Percentiles rank a stretch among this genome's conserved stretches.
Conservation (phyloP, 2,329 filamentous ascomycete species). For the Byssothecium circinans region DNA sequence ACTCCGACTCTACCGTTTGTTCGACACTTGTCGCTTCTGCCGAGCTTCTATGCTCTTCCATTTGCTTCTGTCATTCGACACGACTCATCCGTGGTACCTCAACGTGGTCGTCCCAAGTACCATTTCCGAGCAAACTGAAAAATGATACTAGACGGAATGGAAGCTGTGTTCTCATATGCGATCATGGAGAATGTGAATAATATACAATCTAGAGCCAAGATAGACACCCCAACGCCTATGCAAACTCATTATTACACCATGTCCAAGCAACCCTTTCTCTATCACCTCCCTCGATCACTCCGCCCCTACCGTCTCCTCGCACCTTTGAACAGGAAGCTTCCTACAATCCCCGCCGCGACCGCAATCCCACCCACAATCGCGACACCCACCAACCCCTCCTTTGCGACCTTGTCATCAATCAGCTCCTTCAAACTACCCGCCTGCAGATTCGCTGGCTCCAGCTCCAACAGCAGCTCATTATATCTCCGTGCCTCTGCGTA, state of each 20-base stretch:
- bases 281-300: not conserved
- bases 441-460: constrained; percentile 90
- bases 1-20: constrained; percentile 27
- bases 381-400: constrained; percentile 89
- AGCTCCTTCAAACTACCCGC: constrained; percentile 80
- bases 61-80: constrained; percentile 18
- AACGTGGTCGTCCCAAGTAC: too few relatives aligned
- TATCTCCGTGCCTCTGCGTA: constrained; percentile 93
- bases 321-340: constrained; percentile 81
- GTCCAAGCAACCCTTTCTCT: not conserved
- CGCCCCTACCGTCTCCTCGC: constrained; percentile 59
- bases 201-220: constrained; percentile 17
- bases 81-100: too few relatives aligned
- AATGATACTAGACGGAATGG: not conserved
- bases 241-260: constrained; percentile 5
- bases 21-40: constrained; percentile 6
- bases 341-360: constrained; percentile 89
- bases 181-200: constrained; percentile 9
- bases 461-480: constrained; percentile 88
- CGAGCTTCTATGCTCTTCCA: constrained; percentile 28
- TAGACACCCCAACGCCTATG: constrained; percentile 29
- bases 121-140: constrained; percentile 2
- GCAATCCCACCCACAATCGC: constrained; percentile 93
- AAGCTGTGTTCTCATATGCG: not conserved
- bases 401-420: constrained; percentile 95